phyloP scores from a whole-genome alignment of 305 asterid genomes.

The Solanum aculeatissimum region DNA sequence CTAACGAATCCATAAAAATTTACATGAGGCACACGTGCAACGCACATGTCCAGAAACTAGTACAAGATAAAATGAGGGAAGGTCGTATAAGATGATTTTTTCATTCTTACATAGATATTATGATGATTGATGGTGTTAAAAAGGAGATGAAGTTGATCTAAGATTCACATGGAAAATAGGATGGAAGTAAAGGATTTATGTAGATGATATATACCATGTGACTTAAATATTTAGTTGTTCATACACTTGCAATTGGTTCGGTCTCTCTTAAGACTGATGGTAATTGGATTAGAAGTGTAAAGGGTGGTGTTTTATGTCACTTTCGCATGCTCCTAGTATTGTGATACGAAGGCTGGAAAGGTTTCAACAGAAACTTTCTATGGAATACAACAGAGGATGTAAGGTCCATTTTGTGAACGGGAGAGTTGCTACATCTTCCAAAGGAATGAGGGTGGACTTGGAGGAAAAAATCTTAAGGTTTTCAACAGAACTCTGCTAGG shows the following conservation, averaged over 20 bases:
- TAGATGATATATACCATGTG: not conserved
- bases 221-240: not conserved
- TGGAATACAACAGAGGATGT: not conserved
- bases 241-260: not conserved
- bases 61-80: not conserved
- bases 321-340: not conserved
- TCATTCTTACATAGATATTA: not conserved
- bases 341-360: not conserved
- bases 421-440: not conserved
- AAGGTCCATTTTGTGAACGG: not conserved
- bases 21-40: too few relatives aligned
- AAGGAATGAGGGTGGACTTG: not conserved
- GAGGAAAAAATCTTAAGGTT: not conserved
- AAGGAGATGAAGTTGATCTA: not conserved
- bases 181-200: not conserved
- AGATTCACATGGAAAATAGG: not conserved
- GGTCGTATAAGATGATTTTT: not conserved
- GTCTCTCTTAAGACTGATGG: not conserved
- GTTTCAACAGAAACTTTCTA: not conserved
- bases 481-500: not conserved
- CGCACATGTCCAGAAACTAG: too few relatives aligned
- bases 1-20: too few relatives aligned
- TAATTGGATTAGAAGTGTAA: not conserved
- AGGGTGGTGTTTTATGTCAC: not conserved
- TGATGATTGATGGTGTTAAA: not conserved